A percentile compares a stretch with the other conserved stretches of the same genome.
Conservation (phyloP, 2,329 filamentous ascomycete genomes). For the Curvularia sp. region DNA sequence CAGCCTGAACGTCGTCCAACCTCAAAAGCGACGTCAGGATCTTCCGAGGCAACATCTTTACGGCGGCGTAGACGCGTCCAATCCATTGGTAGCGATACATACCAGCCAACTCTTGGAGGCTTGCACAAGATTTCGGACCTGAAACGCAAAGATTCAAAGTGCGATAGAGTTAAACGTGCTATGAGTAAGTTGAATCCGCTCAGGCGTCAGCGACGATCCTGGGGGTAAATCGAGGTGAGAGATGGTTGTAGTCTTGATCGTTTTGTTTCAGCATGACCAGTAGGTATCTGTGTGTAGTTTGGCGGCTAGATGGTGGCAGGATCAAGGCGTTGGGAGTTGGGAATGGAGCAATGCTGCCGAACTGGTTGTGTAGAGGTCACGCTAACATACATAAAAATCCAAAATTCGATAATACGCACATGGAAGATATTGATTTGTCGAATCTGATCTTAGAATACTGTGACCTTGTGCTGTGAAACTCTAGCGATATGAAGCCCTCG, state of each 20-base stretch:
- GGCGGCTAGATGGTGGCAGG: neutral
- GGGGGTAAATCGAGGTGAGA: neutral
- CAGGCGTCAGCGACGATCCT: neutral
- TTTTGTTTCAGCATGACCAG: too few species aligned
- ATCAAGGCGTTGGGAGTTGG: neutral
- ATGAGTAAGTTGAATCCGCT: slow-evolving; percentile 5
- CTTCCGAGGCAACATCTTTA: neutral
- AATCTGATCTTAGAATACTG: neutral
- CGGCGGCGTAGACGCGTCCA: neutral
- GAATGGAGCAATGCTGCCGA: neutral
- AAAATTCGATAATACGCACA: neutral
- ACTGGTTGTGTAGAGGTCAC: neutral
- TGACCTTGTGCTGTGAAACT: neutral
- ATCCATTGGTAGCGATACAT: slow-evolving; percentile 13
- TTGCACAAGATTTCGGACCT: slow-evolving; percentile 8
- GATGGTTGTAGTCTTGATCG: neutral
- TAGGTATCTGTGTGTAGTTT: neutral
- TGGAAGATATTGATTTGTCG: neutral
- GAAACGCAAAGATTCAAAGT: slow-evolving; percentile 6
- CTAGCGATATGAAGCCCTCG: neutral
- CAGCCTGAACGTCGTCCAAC: neutral
- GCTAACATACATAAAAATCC: neutral
- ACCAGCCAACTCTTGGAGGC: slow-evolving; percentile 17
- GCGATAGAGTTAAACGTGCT: slow-evolving; percentile 10
- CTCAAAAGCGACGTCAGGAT: neutral